A percentile compares a stretch with the other conserved stretches of the same genome.
These are phyloP conservation scores for Cytospora chrysosperma DNA, from an alignment of 2,329 filamentous ascomycete species.

Conservation along the genomic window DNA sequence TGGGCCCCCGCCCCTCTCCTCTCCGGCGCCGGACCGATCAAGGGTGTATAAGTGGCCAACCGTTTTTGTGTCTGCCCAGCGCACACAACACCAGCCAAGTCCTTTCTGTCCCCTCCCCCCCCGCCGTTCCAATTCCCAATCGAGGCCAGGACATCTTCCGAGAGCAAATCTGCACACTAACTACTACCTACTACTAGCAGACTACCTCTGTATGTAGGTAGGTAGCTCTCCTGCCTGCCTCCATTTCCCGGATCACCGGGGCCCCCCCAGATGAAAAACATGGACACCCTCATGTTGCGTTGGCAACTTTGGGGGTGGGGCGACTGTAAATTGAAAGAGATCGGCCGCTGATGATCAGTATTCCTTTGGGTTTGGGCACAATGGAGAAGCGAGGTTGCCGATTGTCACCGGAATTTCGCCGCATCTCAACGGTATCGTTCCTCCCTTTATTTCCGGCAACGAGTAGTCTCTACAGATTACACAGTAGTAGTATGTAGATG, in stretches of 20 bases:
- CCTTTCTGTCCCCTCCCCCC: too few species aligned
- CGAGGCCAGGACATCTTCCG: too few species aligned
- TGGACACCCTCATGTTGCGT: background rate
- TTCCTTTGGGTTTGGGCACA: too few species aligned
- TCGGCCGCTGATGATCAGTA: background rate
- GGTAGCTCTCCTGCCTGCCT: too few species aligned
- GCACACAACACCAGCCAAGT: too few species aligned
- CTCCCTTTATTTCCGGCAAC: background rate
- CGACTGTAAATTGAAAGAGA: background rate
- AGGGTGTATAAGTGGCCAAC: background rate
- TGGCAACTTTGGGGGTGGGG: background rate
- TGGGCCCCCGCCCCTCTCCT: background rate
- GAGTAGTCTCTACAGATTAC: too few species aligned
- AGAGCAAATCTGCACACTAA: too few species aligned
- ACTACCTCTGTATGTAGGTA: too few species aligned
- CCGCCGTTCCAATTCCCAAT: too few species aligned
- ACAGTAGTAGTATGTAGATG: too few species aligned
- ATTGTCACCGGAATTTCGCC: background rate
- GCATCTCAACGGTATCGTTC: background rate
- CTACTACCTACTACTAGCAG: too few species aligned
- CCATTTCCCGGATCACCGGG: background rate
- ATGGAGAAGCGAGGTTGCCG: background rate
- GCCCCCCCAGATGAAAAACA: constrained; percentile 13
- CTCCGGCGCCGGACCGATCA: constrained; percentile 16
- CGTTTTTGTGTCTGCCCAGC: too few species aligned